Conservation (phyloP, 805 yeast species). For the Soucietia sequanensis region DNA sequence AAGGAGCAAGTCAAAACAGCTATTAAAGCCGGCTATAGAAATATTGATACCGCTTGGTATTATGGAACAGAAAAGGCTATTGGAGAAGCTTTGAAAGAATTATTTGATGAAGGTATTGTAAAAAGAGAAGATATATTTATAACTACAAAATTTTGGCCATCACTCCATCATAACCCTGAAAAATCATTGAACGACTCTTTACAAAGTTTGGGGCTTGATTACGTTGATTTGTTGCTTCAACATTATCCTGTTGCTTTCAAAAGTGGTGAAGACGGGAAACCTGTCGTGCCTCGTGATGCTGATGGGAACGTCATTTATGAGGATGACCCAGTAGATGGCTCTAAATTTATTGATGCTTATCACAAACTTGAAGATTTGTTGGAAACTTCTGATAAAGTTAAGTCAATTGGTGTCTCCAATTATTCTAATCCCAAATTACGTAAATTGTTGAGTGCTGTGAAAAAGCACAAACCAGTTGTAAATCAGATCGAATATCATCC, state of each 20-base stretch:
- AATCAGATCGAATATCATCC: constrained; percentile 39
- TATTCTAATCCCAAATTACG: constrained; percentile 26
- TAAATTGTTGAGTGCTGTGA: constrained; percentile 21
- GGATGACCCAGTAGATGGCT: constrained; percentile 33
- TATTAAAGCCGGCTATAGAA: constrained; percentile 34
- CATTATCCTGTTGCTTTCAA: constrained; percentile 38
- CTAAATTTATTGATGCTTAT: constrained; percentile 28
- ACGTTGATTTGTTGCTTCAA: constrained; percentile 37
- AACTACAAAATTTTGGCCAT: constrained; percentile 28
- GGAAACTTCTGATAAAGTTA: constrained; percentile 27
- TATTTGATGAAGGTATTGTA: constrained; percentile 46
- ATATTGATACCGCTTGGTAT: constrained; percentile 42
- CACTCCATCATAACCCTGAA: constrained; percentile 24
- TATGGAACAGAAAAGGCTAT: constrained; percentile 36
- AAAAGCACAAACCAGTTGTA: constrained; percentile 25
- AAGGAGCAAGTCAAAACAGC: constrained; percentile 17
- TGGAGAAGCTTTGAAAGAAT: constrained; percentile 28
- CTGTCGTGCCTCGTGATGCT: constrained; percentile 34
- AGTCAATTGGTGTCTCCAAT: constrained; percentile 37
- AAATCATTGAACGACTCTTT: constrained; percentile 31
- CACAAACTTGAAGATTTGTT: constrained; percentile 27
- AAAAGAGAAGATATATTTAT: constrained; percentile 40
- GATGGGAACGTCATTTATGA: constrained; percentile 33
- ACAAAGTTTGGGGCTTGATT: constrained; percentile 28
- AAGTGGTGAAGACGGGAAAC: constrained; percentile 33